These are phyloP conservation scores for Tephrocybe sp. DNA, from an alignment of 768 basidiomycete species.

Conservation along the genomic window DNA sequence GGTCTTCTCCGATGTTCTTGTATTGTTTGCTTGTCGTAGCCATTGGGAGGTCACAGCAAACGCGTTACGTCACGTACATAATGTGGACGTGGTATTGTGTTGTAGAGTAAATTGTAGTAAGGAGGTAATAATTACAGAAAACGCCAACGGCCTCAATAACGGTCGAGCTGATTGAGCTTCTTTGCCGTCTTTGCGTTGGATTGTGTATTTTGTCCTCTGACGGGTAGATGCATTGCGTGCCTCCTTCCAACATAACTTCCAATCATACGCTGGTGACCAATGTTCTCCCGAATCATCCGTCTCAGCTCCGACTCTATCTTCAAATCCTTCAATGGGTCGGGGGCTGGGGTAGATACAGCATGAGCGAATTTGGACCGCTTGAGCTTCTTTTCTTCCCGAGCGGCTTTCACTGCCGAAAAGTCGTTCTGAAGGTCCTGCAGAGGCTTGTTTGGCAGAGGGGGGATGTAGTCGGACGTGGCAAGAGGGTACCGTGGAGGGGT, in stretches of 20 bases:
- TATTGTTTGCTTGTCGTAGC: constrained; percentile 78
- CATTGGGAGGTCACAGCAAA: constrained; percentile 37
- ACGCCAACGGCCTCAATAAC: constrained; percentile 31
- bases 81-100: too few species aligned
- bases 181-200: constrained; percentile 88
- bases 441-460: constrained; percentile 42
- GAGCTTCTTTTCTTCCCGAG: constrained; percentile 29
- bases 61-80: constrained; percentile 27
- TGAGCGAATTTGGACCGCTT: constrained; percentile 21
- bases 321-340: constrained; percentile 69
- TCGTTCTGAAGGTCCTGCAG: constrained; percentile 37
- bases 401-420: constrained; percentile 30
- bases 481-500: constrained; percentile 66
- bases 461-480: constrained; percentile 50
- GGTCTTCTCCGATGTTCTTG: constrained; percentile 88
- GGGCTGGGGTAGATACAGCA: constrained; percentile 19
- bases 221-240: constrained; percentile 91
- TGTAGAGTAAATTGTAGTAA: background rate
- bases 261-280: constrained; percentile 89
- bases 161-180: constrained; percentile 84
- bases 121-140: constrained; percentile 4
- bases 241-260: constrained; percentile 91
- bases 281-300: constrained; percentile 83
- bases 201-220: constrained; percentile 91
- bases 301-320: constrained; percentile 87